These are phyloP conservation scores for Fraxinus anomala DNA, from an alignment of 257 asterid genomes.

Conservation along the genomic window DNA sequence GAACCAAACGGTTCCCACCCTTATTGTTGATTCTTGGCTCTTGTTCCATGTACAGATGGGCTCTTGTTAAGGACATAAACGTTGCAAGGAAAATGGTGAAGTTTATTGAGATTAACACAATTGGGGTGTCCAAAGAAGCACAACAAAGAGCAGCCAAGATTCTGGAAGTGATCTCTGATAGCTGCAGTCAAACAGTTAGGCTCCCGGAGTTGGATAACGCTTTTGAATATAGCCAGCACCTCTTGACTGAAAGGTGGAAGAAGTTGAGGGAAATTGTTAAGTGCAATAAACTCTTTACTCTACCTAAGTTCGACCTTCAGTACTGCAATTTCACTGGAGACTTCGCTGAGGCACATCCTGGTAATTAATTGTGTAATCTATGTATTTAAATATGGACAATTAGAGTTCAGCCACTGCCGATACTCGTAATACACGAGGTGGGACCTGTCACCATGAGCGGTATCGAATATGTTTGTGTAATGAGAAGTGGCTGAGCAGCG, in stretches of 20 bases:
- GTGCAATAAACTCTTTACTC: conserved; percentile 31
- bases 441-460: background rate
- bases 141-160: conserved; percentile 75
- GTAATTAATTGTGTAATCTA: conserved; percentile 31
- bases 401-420: background rate
- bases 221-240: conserved; percentile 45
- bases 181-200: conserved; percentile 41
- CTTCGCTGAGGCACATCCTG: conserved; percentile 54
- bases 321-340: conserved; percentile 53
- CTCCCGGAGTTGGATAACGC: conserved; percentile 41
- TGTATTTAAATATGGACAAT: background rate
- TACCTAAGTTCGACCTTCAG: conserved; percentile 49
- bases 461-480: background rate
- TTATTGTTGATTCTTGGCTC: background rate
- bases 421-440: background rate
- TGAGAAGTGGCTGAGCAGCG: background rate
- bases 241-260: conserved; percentile 67
- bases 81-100: conserved; percentile 74
- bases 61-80: conserved; percentile 62
- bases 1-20: background rate
- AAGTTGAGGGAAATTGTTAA: conserved; percentile 42
- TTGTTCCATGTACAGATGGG: conserved; percentile 56
- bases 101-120: conserved; percentile 66
- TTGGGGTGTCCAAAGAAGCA: conserved; percentile 87
- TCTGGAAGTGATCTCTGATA: conserved; percentile 50